Evolutionary conservation across 129 eudicot genomes (phyloP).

Genomic region (Artemisia argyi): DNA sequence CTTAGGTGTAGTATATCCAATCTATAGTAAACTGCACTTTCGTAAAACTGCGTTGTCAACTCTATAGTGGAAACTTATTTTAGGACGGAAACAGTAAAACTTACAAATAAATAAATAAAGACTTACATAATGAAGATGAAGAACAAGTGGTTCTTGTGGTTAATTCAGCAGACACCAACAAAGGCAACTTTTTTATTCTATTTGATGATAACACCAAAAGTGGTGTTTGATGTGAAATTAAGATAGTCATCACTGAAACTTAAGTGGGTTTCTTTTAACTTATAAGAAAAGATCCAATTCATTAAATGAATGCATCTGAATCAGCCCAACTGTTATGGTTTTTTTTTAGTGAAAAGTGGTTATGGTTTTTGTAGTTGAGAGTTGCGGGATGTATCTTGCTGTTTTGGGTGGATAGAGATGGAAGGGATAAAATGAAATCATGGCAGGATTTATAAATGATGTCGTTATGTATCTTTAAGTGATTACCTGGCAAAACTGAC

Average conservation of each 20-base stretch:
- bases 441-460: neutral
- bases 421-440: slow-evolving; percentile 31
- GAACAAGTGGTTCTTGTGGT: slow-evolving; percentile 36
- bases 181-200: slow-evolving; percentile 19
- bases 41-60: no score
- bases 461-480: slow-evolving; percentile 7
- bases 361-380: slow-evolving; percentile 8
- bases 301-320: slow-evolving; percentile 22
- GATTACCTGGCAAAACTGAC: no score
- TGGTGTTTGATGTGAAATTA: slow-evolving; percentile 28
- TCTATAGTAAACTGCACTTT: no score
- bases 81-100: neutral
- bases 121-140: slow-evolving; percentile 45
- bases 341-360: neutral
- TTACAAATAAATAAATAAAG: slow-evolving; percentile 4
- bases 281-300: slow-evolving; percentile 24
- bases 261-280: slow-evolving; percentile 19
- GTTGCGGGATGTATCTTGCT: slow-evolving; percentile 27
- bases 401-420: slow-evolving; percentile 22
- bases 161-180: slow-evolving; percentile 25
- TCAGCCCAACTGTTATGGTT: neutral
- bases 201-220: slow-evolving; percentile 20
- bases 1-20: no score
- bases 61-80: neutral
- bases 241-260: slow-evolving; percentile 18